Evolutionary conservation across 2,329 filamentous ascomycete species (phyloP).

Genomic region (Tolypocladium inflatum): DNA sequence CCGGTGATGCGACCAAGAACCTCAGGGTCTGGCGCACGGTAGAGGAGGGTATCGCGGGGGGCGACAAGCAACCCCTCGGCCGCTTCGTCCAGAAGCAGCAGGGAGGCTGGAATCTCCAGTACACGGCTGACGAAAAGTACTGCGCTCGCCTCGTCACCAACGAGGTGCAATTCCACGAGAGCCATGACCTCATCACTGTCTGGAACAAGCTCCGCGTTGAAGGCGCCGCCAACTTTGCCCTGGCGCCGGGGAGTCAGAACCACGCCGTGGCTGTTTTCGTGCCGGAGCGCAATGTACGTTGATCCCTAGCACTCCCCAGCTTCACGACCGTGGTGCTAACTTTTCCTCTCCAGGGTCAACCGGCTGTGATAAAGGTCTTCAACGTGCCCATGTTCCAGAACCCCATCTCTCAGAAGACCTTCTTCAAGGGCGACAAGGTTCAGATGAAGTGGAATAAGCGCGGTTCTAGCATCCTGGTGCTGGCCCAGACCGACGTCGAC

Average conservation of each 20-base stretch:
- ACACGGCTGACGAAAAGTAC: slow-evolving; percentile 85
- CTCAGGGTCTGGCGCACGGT: slow-evolving; percentile 90
- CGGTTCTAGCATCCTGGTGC: slow-evolving; percentile 83
- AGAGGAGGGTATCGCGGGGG: slow-evolving; percentile 53
- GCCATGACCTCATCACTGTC: slow-evolving; percentile 71
- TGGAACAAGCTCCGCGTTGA: slow-evolving; percentile 96
- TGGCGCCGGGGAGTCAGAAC: slow-evolving; percentile 74
- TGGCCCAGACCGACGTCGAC: slow-evolving; percentile 96
- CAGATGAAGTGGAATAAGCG: slow-evolving; percentile 96
- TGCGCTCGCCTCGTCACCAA: slow-evolving; percentile 93
- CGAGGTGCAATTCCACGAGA: slow-evolving; percentile 95
- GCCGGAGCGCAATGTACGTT: slow-evolving; percentile 79
- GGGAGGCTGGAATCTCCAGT: slow-evolving; percentile 95
- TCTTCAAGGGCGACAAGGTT: slow-evolving; percentile 99
- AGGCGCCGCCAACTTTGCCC: slow-evolving; percentile 78
- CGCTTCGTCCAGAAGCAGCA: slow-evolving; percentile 93
- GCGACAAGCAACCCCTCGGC: slow-evolving; percentile 67
- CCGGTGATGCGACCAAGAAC: slow-evolving; percentile 90
- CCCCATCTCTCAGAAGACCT: slow-evolving; percentile 92
- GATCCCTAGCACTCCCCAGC: not conserved
- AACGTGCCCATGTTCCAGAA: slow-evolving; percentile 78
- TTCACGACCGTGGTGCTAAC: slow-evolving; percentile 7
- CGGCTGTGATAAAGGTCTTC: slow-evolving; percentile 88
- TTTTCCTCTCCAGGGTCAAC: slow-evolving; percentile 58
- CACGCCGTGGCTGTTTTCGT: slow-evolving; percentile 92